These are phyloP conservation scores for Mallotus repandus DNA, from an alignment of 441 rosid genomes.

Conservation along the genomic window DNA sequence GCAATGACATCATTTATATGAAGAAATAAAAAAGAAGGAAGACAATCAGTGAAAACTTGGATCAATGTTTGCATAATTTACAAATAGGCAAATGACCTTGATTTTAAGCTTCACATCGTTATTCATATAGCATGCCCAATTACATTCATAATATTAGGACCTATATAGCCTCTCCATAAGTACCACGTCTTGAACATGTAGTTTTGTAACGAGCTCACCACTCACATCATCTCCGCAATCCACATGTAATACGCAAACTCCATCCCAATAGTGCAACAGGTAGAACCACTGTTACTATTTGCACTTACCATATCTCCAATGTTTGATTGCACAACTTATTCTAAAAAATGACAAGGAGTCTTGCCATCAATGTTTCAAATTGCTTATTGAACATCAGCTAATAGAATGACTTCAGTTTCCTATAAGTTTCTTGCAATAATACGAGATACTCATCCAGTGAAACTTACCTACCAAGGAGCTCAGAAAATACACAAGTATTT, in stretches of 20 bases:
- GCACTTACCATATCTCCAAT: too few relatives aligned
- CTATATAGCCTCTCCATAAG: not conserved
- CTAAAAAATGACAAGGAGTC: not conserved
- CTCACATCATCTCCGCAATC: not conserved
- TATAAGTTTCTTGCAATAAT: not conserved
- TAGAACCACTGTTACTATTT: too few relatives aligned
- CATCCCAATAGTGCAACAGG: too few relatives aligned
- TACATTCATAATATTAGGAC: slow-evolving; percentile 2
- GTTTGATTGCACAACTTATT: not conserved
- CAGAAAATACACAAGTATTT: slow-evolving; percentile 2
- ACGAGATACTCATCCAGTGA: slow-evolving; percentile 1
- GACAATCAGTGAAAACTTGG: not conserved
- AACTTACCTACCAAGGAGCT: not conserved
- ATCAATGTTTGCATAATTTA: not conserved
- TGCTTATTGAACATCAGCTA: not conserved
- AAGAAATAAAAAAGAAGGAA: not conserved
- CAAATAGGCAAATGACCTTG: not conserved
- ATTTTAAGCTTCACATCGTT: not conserved
- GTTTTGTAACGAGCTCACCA: not conserved
- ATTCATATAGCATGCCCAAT: not conserved
- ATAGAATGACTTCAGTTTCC: not conserved
- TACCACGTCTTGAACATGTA: not conserved
- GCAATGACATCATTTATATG: not conserved
- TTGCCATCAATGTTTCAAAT: not conserved
- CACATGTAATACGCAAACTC: not conserved